A percentile compares a stretch with the other conserved stretches of the same genome.
Conservation (phyloP, 345 rosid genomes). For the Moricandia moricandioides region DNA sequence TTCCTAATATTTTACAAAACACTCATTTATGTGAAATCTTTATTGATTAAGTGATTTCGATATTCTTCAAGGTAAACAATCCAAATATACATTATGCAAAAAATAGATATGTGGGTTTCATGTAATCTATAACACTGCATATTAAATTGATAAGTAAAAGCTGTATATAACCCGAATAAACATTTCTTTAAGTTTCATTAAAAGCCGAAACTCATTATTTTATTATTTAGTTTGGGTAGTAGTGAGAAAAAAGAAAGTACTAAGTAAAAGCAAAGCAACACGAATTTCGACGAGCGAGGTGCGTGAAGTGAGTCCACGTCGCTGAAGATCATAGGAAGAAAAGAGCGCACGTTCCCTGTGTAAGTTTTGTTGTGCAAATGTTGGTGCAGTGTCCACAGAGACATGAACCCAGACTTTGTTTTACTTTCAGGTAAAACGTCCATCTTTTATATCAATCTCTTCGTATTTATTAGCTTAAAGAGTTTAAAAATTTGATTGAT, state of each 20-base stretch:
- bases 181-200: background rate
- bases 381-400: background rate
- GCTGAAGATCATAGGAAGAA: background rate
- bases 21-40: no score
- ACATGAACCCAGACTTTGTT: background rate
- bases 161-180: background rate
- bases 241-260: background rate
- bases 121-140: background rate
- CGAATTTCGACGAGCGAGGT: background rate
- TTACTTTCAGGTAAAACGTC: background rate
- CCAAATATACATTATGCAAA: background rate
- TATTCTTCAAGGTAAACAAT: background rate
- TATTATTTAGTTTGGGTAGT: no score
- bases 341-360: background rate
- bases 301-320: no score
- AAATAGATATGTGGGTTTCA: background rate
- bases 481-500: background rate
- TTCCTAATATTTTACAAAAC: background rate
- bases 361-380: background rate
- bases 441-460: background rate
- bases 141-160: background rate
- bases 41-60: no score
- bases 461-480: background rate
- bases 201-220: background rate
- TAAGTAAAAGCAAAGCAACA: background rate